Evolutionary conservation across 495 filamentous ascomycete species (phyloP), one percentile per base, ranked within the genome.

Genomic region (Annulohypoxylon bovei): DNA sequence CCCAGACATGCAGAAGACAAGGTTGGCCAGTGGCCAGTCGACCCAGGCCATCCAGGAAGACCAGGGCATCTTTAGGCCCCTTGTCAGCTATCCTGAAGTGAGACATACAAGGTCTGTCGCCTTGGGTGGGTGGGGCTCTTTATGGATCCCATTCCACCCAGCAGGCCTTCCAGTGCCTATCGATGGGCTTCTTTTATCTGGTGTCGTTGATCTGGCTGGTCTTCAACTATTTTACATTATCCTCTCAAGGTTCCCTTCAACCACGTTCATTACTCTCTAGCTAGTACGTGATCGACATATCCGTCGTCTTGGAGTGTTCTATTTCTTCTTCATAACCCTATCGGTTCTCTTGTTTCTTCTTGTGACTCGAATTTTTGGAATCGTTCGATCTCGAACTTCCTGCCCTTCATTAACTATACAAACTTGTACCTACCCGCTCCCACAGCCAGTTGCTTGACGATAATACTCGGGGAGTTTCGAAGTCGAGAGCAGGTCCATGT

Each of bases 301-400:
- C 78, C 75, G 80, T 84, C 79, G 79, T 77, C 78, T 72, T 80
- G 74, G 81, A 80, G 76, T 71, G 79, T 79, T 83, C 79, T 81
- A 76, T 81, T 81, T 81, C 79, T 83, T 81, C 74, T 83, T 83
- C 80, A 74, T 80, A 80, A 77, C 76, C 79, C 75, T 79, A 77
- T 80, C 80, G 82, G 81, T 84, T 82, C 79, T 77, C 80, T 78
- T 77, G 70, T 76, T 83, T 80, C 76, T 83, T 82, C 79, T 23
- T 23, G 74, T 76, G 78, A 77, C 81, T 84, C 78, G 77, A 68
- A 46, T 49, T 76, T 82, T 83, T 79, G 79, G 81, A 82, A 77
- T 68, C 68, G 55, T 75, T 71, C 72, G 75, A 70, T 54, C 58
- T 55, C 65, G 70, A 75, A 70, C 73, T 76, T 81, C 81, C 79